A percentile compares a stretch with the other conserved stretches of the same genome.
Evolutionary conservation across 345 rosid genomes (phyloP).

Genomic region (Brassica rapa): DNA sequence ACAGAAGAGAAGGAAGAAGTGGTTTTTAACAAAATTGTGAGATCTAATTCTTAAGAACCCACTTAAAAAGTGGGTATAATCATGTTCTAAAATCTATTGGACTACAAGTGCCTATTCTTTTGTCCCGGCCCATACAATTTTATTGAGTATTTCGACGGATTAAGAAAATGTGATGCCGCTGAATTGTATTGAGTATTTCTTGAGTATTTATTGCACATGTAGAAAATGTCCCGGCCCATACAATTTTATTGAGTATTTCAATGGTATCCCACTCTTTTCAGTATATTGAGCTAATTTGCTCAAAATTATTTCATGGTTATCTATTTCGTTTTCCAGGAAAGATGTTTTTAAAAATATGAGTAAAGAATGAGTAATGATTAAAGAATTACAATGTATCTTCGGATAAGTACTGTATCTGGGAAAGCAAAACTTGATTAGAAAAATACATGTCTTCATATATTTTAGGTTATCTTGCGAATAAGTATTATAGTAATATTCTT

Average conservation of each 20-base stretch:
- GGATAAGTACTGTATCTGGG: background rate
- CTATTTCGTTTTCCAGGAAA: background rate
- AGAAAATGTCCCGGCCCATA: too few relatives aligned
- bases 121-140: background rate
- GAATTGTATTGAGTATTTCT: too few relatives aligned
- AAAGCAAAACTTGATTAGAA: slow-evolving; percentile 15
- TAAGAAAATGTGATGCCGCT: background rate
- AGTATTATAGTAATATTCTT: slow-evolving; percentile 8
- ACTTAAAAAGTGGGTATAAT: too few relatives aligned
- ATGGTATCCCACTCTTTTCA: too few relatives aligned
- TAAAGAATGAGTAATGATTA: background rate
- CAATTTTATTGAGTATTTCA: too few relatives aligned
- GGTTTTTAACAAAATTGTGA: too few relatives aligned
- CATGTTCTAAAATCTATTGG: background rate
- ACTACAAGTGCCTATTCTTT: background rate
- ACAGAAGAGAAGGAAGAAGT: too few relatives aligned
- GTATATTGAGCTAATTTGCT: too few relatives aligned
- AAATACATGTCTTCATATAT: slow-evolving; percentile 9
- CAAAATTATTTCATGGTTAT: background rate
- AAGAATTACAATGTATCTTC: background rate
- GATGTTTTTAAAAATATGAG: background rate
- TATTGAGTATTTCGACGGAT: background rate
- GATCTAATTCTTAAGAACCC: too few relatives aligned
- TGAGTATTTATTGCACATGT: too few relatives aligned
- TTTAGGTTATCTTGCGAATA: slow-evolving; percentile 23